Percentiles rank a stretch among this genome's conserved stretches.
Evolutionary conservation across 192 early-diverging fungal genomes (phyloP).

Genomic region (Podila epigama): DNA sequence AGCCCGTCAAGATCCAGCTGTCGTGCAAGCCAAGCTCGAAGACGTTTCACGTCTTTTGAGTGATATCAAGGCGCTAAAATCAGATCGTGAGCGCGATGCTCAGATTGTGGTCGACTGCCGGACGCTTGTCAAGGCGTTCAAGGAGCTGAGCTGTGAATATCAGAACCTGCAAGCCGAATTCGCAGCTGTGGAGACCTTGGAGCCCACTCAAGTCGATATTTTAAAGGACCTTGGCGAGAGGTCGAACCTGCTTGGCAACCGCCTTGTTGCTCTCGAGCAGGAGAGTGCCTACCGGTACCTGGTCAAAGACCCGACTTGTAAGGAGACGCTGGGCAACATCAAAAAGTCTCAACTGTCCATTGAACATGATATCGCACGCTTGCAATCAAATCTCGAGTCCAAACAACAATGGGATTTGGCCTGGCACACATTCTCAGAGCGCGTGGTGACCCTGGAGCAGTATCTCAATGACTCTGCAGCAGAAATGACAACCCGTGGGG

Average conservation of each 20-base stretch:
- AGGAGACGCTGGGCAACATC: slow-evolving; percentile 18
- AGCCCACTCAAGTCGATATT: slow-evolving; percentile 19
- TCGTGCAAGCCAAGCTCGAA: slow-evolving; percentile 26
- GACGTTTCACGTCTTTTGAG: neutral
- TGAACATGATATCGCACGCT: slow-evolving; percentile 15
- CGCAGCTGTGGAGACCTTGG: slow-evolving; percentile 13
- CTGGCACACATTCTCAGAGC: slow-evolving; percentile 23
- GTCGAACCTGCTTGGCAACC: slow-evolving; percentile 15
- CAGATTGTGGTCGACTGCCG: slow-evolving; percentile 24
- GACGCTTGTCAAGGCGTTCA: neutral
- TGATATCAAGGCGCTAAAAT: slow-evolving; percentile 9
- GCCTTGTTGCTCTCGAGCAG: slow-evolving; percentile 24
- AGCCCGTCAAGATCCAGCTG: slow-evolving; percentile 23
- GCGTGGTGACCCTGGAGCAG: slow-evolving; percentile 9
- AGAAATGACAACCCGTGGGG: slow-evolving; percentile 6
- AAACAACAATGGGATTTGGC: slow-evolving; percentile 43
- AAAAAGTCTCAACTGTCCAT: slow-evolving; percentile 14
- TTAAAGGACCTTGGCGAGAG: slow-evolving; percentile 8
- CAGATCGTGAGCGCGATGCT: slow-evolving; percentile 29
- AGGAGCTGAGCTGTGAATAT: slow-evolving; percentile 7
- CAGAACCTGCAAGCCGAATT: slow-evolving; percentile 7
- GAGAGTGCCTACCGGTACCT: slow-evolving; percentile 14
- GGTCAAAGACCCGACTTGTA: slow-evolving; percentile 21
- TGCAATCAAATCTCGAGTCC: slow-evolving; percentile 20
- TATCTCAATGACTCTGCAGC: slow-evolving; percentile 20